Evolutionary conservation across 2,329 filamentous ascomycete species (phyloP).

Genomic region (Verticillium tricorpus): DNA sequence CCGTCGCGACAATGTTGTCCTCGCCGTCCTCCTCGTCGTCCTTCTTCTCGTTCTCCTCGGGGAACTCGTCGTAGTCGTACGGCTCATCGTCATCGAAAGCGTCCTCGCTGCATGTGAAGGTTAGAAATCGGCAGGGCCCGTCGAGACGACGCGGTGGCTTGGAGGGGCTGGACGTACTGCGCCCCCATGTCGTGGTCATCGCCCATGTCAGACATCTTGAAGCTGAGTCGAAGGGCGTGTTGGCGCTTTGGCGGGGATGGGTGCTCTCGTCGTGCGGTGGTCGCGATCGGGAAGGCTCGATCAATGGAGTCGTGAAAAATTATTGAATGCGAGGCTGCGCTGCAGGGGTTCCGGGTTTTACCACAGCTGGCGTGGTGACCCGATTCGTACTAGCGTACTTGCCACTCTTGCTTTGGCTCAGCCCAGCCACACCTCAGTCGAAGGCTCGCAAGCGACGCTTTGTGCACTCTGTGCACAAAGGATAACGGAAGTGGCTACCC

Average conservation of each 20-base stretch:
- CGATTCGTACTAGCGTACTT: no score
- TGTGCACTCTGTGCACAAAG: no score
- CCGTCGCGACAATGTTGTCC: constrained; percentile 56
- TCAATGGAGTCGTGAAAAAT: constrained; percentile 12
- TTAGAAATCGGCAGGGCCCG: not conserved
- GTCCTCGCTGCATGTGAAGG: constrained; percentile 48
- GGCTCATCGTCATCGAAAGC: constrained; percentile 68
- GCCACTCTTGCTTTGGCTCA: no score
- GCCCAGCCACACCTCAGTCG: no score
- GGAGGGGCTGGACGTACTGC: not conserved
- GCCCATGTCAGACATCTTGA: constrained; percentile 68
- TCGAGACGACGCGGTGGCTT: not conserved
- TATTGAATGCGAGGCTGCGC: constrained; percentile 14
- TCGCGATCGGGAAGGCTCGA: constrained; percentile 6
- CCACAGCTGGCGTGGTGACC: no score
- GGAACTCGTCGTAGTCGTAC: constrained; percentile 48
- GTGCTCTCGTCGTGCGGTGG: constrained; percentile 1
- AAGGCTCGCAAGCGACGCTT: no score
- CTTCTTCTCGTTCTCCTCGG: constrained; percentile 50
- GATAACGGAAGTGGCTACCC: no score
- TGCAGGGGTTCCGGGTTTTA: not conserved
- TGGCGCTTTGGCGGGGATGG: not conserved
- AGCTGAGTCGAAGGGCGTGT: not conserved
- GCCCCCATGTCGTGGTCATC: constrained; percentile 57
- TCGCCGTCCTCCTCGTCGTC: constrained; percentile 52